These are phyloP conservation scores for Tremella yokohamensis DNA, from an alignment of 768 basidiomycete genomes.

Conservation along the genomic window DNA sequence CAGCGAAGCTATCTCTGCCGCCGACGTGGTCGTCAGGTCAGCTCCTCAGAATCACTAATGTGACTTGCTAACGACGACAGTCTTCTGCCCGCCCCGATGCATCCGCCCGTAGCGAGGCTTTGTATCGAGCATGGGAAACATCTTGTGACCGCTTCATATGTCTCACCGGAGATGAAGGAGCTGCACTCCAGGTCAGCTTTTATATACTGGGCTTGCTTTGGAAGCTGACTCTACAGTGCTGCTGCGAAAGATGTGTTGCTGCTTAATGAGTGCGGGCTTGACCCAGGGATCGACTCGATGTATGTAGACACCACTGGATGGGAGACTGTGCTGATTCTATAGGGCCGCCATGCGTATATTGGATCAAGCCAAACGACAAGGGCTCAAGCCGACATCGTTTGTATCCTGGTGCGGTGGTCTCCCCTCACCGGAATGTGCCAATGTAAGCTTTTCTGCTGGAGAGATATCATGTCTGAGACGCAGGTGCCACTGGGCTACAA, in stretches of 20 bases:
- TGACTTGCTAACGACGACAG: conserved; percentile 53
- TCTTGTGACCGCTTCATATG: conserved; percentile 87
- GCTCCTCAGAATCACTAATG: conserved; percentile 19
- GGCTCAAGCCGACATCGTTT: conserved; percentile 66
- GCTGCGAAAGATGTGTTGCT: conserved; percentile 63
- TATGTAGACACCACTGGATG: conserved; percentile 7
- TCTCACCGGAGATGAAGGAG: conserved; percentile 69
- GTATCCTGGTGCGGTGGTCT: conserved; percentile 90
- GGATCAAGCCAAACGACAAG: conserved; percentile 56
- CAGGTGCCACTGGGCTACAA: conserved; percentile 79
- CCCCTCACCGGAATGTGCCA: conserved; percentile 65
- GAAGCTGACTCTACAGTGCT: conserved; percentile 56
- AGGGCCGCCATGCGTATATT: conserved; percentile 76
- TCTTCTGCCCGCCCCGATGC: conserved; percentile 72
- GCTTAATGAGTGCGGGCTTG: conserved; percentile 71
- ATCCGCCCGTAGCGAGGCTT: conserved; percentile 65
- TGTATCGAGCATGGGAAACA: conserved; percentile 70
- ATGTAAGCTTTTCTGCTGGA: conserved; percentile 22
- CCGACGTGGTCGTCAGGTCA: conserved; percentile 82
- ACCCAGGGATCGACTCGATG: conserved; percentile 45
- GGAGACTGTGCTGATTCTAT: conserved; percentile 13
- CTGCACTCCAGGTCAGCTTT: conserved; percentile 61
- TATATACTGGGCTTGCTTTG: background rate
- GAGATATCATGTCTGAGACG: background rate
- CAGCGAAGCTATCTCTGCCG: conserved; percentile 57